phyloP scores from a whole-genome alignment of 2,329 filamentous ascomycete genomes.

The Xylaria polymorpha region DNA sequence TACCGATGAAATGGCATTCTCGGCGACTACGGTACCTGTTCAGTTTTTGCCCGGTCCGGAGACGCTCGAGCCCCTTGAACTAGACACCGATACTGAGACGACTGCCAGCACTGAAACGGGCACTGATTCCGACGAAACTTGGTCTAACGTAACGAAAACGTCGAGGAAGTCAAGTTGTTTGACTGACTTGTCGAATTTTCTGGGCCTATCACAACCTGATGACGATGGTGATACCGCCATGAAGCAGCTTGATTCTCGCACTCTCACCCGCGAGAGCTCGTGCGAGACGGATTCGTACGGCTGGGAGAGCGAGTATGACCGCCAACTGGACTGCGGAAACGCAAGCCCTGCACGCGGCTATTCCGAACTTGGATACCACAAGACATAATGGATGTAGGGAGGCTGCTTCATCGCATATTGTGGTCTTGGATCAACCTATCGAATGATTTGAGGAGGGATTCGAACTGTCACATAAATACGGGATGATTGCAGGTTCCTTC shows the following conservation, averaged over 20 bases:
- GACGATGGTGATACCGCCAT: constrained; percentile 46
- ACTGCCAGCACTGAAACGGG: constrained; percentile 37
- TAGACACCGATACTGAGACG: constrained; percentile 46
- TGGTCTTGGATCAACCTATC: background rate
- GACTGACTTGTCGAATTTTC: constrained; percentile 55
- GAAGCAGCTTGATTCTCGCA: constrained; percentile 47
- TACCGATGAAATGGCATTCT: constrained; percentile 21
- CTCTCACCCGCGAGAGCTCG: constrained; percentile 46
- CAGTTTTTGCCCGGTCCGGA: constrained; percentile 39
- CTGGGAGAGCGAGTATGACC: constrained; percentile 64
- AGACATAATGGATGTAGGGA: constrained; percentile 32
- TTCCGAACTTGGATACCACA: constrained; percentile 41
- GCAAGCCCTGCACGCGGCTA: constrained; percentile 25
- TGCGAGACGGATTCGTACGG: constrained; percentile 60
- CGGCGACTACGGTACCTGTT: constrained; percentile 35
- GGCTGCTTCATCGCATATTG: background rate
- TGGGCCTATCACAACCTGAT: constrained; percentile 50
- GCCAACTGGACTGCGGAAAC: constrained; percentile 44
- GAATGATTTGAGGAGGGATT: background rate
- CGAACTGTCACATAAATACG: background rate
- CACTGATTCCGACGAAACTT: constrained; percentile 34
- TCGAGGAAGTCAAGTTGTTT: constrained; percentile 50
- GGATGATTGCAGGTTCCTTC: background rate
- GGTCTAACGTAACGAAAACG: constrained; percentile 11
- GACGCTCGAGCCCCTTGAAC: constrained; percentile 40